phyloP scores from a whole-genome alignment of 2,329 filamentous ascomycete species.

The Apiospora phragmitis region DNA sequence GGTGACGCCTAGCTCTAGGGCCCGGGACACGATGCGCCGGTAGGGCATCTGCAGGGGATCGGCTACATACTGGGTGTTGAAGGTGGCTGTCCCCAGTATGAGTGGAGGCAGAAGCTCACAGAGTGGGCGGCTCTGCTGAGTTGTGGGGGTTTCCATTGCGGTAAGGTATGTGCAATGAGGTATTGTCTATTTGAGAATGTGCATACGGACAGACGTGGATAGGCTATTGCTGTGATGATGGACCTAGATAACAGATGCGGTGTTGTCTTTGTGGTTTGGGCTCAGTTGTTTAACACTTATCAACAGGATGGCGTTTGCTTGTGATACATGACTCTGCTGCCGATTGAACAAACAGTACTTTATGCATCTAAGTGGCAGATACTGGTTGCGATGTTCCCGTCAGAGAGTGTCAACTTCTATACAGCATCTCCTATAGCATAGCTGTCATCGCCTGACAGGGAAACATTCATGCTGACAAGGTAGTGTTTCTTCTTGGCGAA shows the following conservation, averaged over 20 bases:
- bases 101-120: slow-evolving; percentile 74
- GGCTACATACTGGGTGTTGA: slow-evolving; percentile 81
- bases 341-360: too few species aligned
- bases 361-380: too few species aligned
- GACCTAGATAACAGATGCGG: too few species aligned
- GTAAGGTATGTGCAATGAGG: background rate
- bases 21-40: slow-evolving; percentile 66
- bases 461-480: background rate
- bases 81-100: slow-evolving; percentile 85
- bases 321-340: background rate
- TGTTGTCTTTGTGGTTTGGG: background rate
- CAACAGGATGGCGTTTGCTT: background rate
- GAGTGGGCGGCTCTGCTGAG: slow-evolving; percentile 47
- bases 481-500: background rate
- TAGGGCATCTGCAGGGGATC: slow-evolving; percentile 70
- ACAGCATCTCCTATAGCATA: background rate
- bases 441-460: background rate
- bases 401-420: background rate
- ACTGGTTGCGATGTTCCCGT: background rate
- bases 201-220: background rate
- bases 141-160: background rate
- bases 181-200: background rate
- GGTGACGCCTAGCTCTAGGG: slow-evolving; percentile 68
- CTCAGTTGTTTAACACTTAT: background rate
- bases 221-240: background rate